These are phyloP conservation scores for Trichoderma asperellum DNA, from an alignment of 2,329 filamentous ascomycete genomes.

Conservation along the genomic window DNA sequence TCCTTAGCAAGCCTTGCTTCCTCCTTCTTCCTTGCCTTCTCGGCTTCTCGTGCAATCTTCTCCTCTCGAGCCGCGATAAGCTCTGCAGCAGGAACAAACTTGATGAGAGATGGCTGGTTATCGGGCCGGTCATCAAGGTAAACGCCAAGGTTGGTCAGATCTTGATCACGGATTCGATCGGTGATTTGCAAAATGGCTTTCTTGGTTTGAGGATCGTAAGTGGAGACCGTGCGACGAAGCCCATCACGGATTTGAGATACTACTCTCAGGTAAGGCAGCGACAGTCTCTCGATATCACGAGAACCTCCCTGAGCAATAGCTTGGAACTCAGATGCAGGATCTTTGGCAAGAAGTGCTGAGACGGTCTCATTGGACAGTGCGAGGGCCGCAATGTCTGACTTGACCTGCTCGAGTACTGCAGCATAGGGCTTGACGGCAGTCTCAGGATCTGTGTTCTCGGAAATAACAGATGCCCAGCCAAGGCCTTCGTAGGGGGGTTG, in stretches of 20 bases:
- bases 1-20: conserved; percentile 56
- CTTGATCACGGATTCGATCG: conserved; percentile 77
- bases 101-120: conserved; percentile 71
- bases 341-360: conserved; percentile 47
- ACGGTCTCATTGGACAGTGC: conserved; percentile 55
- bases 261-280: conserved; percentile 59
- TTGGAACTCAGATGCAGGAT: conserved; percentile 53
- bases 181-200: conserved; percentile 77
- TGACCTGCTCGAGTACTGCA: conserved; percentile 50
- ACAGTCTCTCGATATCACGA: conserved; percentile 57
- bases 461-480: conserved; percentile 56
- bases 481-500: conserved; percentile 58
- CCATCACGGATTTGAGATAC: conserved; percentile 64
- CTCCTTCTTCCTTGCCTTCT: conserved; percentile 61
- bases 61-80: conserved; percentile 63
- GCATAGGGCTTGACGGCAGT: conserved; percentile 54
- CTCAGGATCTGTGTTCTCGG: conserved; percentile 49
- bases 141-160: conserved; percentile 80
- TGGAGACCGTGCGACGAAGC: conserved; percentile 59
- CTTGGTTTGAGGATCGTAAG: conserved; percentile 55
- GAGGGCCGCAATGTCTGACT: conserved; percentile 51
- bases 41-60: conserved; percentile 63
- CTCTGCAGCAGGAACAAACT: conserved; percentile 61
- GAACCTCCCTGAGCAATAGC: conserved; percentile 50
- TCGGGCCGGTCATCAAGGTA: conserved; percentile 84